Evolutionary conservation across 257 asterid genomes (phyloP).

Genomic region (Solanum sitiens): DNA sequence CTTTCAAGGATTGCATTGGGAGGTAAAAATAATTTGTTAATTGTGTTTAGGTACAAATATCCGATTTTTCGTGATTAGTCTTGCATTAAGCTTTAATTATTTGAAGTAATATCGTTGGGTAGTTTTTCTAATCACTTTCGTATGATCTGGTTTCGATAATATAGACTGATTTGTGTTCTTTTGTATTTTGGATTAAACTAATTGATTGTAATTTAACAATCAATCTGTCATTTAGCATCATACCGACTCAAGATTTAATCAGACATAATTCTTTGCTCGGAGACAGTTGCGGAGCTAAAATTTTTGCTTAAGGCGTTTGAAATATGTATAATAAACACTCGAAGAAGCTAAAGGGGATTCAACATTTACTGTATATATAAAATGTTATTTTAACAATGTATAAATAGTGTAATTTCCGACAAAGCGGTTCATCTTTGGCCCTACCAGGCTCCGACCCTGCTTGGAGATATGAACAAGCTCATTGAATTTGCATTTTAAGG

Average conservation of each 20-base stretch:
- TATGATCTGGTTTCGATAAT: neutral
- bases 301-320: neutral
- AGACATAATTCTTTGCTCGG: neutral
- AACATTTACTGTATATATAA: neutral
- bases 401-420: neutral
- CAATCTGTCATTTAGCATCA: neutral
- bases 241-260: no score
- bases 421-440: neutral
- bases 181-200: neutral
- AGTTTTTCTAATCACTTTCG: neutral
- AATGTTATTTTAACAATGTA: neutral
- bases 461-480: neutral
- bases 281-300: neutral
- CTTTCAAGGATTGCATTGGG: slow-evolving; percentile 65
- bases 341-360: neutral
- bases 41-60: neutral
- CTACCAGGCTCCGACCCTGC: neutral
- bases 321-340: neutral
- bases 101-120: neutral
- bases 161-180: neutral
- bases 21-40: slow-evolving; percentile 27
- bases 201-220: neutral
- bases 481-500: neutral
- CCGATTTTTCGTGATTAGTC: neutral
- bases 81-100: neutral